Percentiles rank a stretch among this genome's conserved stretches.
Evolutionary conservation across 495 filamentous ascomycete species (phyloP).

Genomic region (Copromyces sp.): DNA sequence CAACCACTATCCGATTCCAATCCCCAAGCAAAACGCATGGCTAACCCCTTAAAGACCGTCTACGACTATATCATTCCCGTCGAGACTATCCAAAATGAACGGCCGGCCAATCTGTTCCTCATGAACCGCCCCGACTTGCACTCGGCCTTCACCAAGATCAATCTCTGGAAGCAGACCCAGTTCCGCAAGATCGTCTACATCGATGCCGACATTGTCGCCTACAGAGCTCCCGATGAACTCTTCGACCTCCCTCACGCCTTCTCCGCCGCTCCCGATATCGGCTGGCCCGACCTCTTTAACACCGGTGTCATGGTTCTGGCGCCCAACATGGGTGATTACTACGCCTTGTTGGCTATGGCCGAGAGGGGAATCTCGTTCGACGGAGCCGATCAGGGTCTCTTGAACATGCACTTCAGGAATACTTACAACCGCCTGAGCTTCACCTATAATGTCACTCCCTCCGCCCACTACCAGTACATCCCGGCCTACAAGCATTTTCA

Average conservation of each 20-base stretch:
- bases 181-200: conserved; percentile 87
- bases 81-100: conserved; percentile 59
- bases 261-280: conserved; percentile 87
- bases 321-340: conserved; percentile 81
- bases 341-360: conserved; percentile 72
- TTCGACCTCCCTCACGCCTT: conserved; percentile 69
- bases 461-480: conserved; percentile 87
- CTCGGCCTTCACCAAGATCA: conserved; percentile 92
- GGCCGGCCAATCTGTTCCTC: conserved; percentile 73
- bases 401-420: conserved; percentile 87
- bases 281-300: conserved; percentile 98
- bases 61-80: conserved; percentile 89
- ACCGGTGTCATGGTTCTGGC: conserved; percentile 86
- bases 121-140: conserved; percentile 87
- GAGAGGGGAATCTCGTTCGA: conserved; percentile 87
- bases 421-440: conserved; percentile 83
- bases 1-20: conserved; percentile 2
- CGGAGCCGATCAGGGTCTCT: conserved; percentile 89
- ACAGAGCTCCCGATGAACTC: conserved; percentile 86
- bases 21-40: neutral
- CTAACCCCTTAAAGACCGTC: conserved; percentile 38
- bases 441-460: conserved; percentile 92
- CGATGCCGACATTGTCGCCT: conserved; percentile 79
- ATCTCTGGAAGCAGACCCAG: conserved; percentile 84
- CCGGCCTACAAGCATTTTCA: conserved; percentile 92